Conservation (phyloP, 305 asterid genomes). For the Solanum hybrid region DNA sequence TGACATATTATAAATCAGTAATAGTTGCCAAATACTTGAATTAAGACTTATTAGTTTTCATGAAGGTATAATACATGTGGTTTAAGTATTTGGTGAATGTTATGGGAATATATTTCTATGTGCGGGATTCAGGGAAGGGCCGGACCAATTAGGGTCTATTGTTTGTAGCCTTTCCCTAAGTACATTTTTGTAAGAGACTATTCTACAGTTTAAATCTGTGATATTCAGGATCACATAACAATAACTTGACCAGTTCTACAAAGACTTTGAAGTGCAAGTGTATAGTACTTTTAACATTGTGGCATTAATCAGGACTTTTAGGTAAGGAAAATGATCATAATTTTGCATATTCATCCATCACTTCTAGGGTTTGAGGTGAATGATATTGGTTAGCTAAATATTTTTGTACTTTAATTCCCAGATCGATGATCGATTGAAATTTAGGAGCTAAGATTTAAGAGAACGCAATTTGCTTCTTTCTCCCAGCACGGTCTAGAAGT, state of each 20-base stretch:
- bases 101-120: neutral
- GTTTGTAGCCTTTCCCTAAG: neutral
- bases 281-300: neutral
- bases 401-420: neutral
- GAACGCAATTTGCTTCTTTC: neutral
- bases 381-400: neutral
- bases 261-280: neutral
- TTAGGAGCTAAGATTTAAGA: neutral
- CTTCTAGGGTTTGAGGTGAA: neutral
- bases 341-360: neutral
- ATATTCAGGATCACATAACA: neutral
- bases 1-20: slow-evolving; percentile 9
- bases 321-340: neutral
- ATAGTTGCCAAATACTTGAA: neutral
- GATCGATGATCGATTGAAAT: neutral
- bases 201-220: neutral
- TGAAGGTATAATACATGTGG: neutral
- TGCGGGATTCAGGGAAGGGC: neutral
- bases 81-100: neutral
- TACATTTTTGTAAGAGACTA: neutral
- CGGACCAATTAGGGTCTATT: neutral
- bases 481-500: neutral
- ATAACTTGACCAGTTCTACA: neutral
- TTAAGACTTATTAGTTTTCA: neutral
- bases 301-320: neutral